Evolutionary conservation across 805 yeast genomes (phyloP).

Genomic region (Nakazawaea laoshanensis): DNA sequence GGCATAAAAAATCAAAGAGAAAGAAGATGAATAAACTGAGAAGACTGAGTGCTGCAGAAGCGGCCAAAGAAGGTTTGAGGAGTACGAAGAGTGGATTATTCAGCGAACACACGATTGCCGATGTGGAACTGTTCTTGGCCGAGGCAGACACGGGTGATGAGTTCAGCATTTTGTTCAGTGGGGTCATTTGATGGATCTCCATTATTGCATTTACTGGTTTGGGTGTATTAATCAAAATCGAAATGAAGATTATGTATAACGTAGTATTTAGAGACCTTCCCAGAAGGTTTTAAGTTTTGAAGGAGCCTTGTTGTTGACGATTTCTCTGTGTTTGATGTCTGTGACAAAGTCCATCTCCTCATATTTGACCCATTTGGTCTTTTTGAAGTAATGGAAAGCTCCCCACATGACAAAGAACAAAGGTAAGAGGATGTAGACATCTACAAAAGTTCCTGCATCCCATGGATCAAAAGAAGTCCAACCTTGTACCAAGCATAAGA

Average conservation of each 20-base stretch:
- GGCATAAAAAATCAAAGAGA: constrained; percentile 18
- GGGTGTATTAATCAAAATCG: too few species aligned
- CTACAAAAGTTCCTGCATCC: constrained; percentile 44
- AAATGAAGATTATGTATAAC: too few species aligned
- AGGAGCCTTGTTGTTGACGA: not conserved
- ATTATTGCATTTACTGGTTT: constrained; percentile 1
- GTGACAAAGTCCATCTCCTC: constrained; percentile 40
- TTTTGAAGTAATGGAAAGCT: constrained; percentile 15
- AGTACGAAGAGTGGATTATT: constrained; percentile 71
- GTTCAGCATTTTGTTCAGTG: constrained; percentile 26
- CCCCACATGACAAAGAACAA: constrained; percentile 35
- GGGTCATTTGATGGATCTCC: constrained; percentile 8
- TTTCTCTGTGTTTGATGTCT: constrained; percentile 31
- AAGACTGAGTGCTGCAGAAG: constrained; percentile 64
- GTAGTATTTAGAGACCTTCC: not conserved
- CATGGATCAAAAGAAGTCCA: constrained; percentile 59
- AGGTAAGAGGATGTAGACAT: constrained; percentile 57
- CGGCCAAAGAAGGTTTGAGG: constrained; percentile 67
- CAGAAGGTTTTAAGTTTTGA: not conserved
- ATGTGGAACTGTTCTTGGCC: constrained; percentile 61
- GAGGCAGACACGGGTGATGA: constrained; percentile 39
- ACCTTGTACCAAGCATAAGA: constrained; percentile 55
- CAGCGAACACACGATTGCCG: constrained; percentile 65
- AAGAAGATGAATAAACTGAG: constrained; percentile 32
- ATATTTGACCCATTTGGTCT: constrained; percentile 23